Percentiles rank a stretch among this genome's conserved stretches.
Evolutionary conservation across 331 rosid genomes (phyloP).

Genomic region (Rosa hybrid): DNA sequence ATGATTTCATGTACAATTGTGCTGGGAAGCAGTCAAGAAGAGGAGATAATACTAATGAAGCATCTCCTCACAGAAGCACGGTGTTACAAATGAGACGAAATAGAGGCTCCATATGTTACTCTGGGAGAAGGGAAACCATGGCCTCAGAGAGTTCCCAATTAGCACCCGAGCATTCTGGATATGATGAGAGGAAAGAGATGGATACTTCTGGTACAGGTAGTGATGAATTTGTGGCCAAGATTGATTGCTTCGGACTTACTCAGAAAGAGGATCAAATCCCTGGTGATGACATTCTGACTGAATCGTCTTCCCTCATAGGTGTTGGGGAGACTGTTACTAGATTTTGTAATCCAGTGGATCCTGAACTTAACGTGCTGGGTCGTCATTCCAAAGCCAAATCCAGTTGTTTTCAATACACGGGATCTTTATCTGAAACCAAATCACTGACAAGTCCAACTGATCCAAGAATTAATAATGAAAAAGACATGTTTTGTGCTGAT

Average conservation of each 20-base stretch:
- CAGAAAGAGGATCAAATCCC: constrained; percentile 25
- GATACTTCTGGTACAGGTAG: constrained; percentile 25
- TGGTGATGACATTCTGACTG: constrained; percentile 24
- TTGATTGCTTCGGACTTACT: constrained; percentile 19
- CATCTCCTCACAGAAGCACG: constrained; percentile 23
- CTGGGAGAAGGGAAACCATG: constrained; percentile 29
- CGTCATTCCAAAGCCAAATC: constrained; percentile 21
- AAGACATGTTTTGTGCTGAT: constrained; percentile 38
- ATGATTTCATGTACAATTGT: constrained; percentile 36
- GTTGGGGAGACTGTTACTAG: constrained; percentile 27
- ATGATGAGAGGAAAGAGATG: constrained; percentile 22
- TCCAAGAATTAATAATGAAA: constrained; percentile 25
- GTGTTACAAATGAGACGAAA: constrained; percentile 24
- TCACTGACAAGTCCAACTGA: constrained; percentile 27
- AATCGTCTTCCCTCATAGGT: constrained; percentile 25
- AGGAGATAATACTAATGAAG: constrained; percentile 28
- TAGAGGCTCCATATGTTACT: constrained; percentile 26
- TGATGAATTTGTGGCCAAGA: constrained; percentile 23
- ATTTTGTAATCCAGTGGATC: constrained; percentile 30
- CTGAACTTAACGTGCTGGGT: constrained; percentile 21
- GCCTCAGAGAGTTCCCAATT: constrained; percentile 33
- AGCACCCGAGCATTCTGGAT: constrained; percentile 2
- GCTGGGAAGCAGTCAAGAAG: constrained; percentile 33
- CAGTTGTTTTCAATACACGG: constrained; percentile 22
- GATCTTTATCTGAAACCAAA: constrained; percentile 30